Percentiles rank a stretch among this genome's conserved stretches.
phyloP scores from a whole-genome alignment of 306 rosid genomes.

The Pterocarpus macrocarpus region DNA sequence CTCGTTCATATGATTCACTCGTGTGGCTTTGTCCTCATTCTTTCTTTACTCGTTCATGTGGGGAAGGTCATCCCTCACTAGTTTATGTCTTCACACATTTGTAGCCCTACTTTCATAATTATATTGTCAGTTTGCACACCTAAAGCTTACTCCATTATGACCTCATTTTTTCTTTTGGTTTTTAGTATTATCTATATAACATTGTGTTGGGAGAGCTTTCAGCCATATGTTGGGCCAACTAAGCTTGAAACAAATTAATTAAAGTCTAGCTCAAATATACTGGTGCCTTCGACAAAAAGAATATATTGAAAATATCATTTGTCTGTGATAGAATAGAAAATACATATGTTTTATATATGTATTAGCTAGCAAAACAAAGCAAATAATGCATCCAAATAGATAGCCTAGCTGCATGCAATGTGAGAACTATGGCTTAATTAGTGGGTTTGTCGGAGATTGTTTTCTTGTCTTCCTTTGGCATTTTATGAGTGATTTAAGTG shows the following conservation, averaged over 20 bases:
- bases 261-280: too few relatives aligned
- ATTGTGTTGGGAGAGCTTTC: neutral
- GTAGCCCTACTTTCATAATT: slow-evolving; percentile 33
- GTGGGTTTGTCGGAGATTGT: slow-evolving; percentile 38
- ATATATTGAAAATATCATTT: too few relatives aligned
- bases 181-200: neutral
- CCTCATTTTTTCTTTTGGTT: slow-evolving; percentile 52
- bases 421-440: slow-evolving; percentile 31
- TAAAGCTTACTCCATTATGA: slow-evolving; percentile 71
- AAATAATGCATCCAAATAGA: slow-evolving; percentile 40
- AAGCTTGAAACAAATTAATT: too few relatives aligned
- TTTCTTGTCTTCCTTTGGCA: slow-evolving; percentile 40
- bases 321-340: too few relatives aligned
- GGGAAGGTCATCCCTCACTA: slow-evolving; percentile 72
- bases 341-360: too few relatives aligned
- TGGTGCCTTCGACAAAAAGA: too few relatives aligned
- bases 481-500: slow-evolving; percentile 31
- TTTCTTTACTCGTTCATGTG: slow-evolving; percentile 44
- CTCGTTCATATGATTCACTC: slow-evolving; percentile 43
- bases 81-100: slow-evolving; percentile 54
- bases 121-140: slow-evolving; percentile 65
- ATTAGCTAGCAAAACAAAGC: neutral
- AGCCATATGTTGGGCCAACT: too few relatives aligned
- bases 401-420: slow-evolving; percentile 38
- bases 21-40: slow-evolving; percentile 46